Evolutionary conservation across 768 basidiomycete genomes (phyloP).

Genomic region (Lactarius quietus): DNA sequence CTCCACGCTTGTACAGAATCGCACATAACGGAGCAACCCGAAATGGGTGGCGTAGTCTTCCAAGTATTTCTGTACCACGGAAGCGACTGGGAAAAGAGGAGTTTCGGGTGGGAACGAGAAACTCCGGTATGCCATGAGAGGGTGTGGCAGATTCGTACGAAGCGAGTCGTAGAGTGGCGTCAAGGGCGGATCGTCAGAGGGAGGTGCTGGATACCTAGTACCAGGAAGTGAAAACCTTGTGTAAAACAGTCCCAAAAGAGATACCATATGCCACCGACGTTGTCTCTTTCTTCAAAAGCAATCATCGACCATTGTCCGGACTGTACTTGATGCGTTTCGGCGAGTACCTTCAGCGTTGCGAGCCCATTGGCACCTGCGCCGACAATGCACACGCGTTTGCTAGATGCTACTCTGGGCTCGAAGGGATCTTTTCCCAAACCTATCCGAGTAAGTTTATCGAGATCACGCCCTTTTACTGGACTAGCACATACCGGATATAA

Average conservation of each 20-base stretch:
- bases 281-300: slow-evolving; percentile 60
- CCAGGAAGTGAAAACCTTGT: neutral
- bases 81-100: slow-evolving; percentile 61
- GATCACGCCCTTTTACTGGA: neutral
- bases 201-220: slow-evolving; percentile 52
- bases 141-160: slow-evolving; percentile 80
- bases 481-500: slow-evolving; percentile 1
- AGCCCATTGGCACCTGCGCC: slow-evolving; percentile 78
- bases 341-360: slow-evolving; percentile 60
- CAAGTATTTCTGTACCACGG: slow-evolving; percentile 64
- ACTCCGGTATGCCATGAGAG: slow-evolving; percentile 64
- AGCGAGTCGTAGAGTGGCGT: slow-evolving; percentile 77
- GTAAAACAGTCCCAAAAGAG: neutral
- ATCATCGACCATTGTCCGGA: slow-evolving; percentile 58
- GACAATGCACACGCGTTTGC: slow-evolving; percentile 57
- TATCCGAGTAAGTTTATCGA: neutral
- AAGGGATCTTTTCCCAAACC: neutral
- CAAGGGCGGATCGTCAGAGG: slow-evolving; percentile 48
- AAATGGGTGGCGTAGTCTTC: slow-evolving; percentile 61
- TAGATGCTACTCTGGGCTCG: neutral
- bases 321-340: slow-evolving; percentile 55
- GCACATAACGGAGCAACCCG: slow-evolving; percentile 56
- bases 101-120: slow-evolving; percentile 70
- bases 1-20: slow-evolving; percentile 55
- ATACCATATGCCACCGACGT: slow-evolving; percentile 77